phyloP scores from a whole-genome alignment of 257 asterid species.

The Plantago major region DNA sequence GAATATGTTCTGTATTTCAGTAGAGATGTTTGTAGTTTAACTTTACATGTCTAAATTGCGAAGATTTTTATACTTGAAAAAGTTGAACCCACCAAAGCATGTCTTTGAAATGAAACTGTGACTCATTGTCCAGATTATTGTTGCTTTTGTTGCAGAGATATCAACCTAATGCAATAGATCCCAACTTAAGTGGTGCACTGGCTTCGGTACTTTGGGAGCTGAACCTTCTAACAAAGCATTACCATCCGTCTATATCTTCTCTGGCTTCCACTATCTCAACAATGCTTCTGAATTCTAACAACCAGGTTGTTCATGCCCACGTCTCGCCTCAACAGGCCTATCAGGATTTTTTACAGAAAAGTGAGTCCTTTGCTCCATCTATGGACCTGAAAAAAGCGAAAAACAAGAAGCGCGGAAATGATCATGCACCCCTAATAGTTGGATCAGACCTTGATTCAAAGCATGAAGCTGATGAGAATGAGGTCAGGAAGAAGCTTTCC shows the following conservation, averaged over 20 bases:
- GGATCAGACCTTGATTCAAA: slow-evolving; percentile 21
- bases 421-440: slow-evolving; percentile 14
- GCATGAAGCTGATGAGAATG: slow-evolving; percentile 35
- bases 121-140: slow-evolving; percentile 9
- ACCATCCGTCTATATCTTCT: slow-evolving; percentile 63
- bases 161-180: slow-evolving; percentile 78
- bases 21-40: no score
- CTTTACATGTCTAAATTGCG: no score
- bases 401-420: slow-evolving; percentile 40
- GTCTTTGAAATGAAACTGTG: background rate
- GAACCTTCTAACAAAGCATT: slow-evolving; percentile 72
- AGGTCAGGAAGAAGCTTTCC: slow-evolving; percentile 47
- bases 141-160: slow-evolving; percentile 53
- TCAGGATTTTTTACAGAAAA: slow-evolving; percentile 41
- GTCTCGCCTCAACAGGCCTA: slow-evolving; percentile 83
- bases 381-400: slow-evolving; percentile 25
- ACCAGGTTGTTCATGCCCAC: slow-evolving; percentile 54
- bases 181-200: slow-evolving; percentile 90
- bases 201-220: slow-evolving; percentile 99
- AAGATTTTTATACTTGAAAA: no score
- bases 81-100: no score
- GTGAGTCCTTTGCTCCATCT: slow-evolving; percentile 34
- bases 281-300: slow-evolving; percentile 54
- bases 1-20: no score
- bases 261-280: slow-evolving; percentile 62